Conservation (phyloP, 306 rosid genomes). For the Alnus glutinosa region DNA sequence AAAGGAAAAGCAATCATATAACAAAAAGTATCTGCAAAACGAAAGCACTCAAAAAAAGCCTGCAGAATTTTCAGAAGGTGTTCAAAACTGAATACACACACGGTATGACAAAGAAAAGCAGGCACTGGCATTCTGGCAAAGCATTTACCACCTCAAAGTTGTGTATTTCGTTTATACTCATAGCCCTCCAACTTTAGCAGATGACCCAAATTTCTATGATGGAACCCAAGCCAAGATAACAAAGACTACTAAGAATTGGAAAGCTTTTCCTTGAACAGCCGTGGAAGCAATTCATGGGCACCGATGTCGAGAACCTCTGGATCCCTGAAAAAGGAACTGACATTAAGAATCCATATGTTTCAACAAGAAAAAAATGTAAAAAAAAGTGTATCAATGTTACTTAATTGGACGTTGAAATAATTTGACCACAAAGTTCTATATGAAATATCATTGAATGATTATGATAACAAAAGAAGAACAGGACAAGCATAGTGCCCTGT, state of each 20-base stretch:
- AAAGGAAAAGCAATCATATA: slow-evolving; percentile 30
- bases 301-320: slow-evolving; percentile 81
- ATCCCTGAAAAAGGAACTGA: slow-evolving; percentile 54
- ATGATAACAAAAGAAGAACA: not conserved
- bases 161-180: slow-evolving; percentile 2
- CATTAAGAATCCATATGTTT: slow-evolving; percentile 20
- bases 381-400: not conserved
- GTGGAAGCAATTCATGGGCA: slow-evolving; percentile 80
- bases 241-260: slow-evolving; percentile 30
- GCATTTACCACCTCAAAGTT: slow-evolving; percentile 27
- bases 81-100: slow-evolving; percentile 13
- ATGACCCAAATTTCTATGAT: slow-evolving; percentile 23
- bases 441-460: not conserved
- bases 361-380: slow-evolving; percentile 10
- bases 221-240: slow-evolving; percentile 28
- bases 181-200: slow-evolving; percentile 25
- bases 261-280: slow-evolving; percentile 56
- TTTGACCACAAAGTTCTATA: not conserved
- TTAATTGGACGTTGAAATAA: not conserved
- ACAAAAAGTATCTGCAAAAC: slow-evolving; percentile 19
- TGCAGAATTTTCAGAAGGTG: slow-evolving; percentile 1
- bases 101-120: slow-evolving; percentile 34
- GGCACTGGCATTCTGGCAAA: slow-evolving; percentile 8
- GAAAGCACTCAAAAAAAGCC: slow-evolving; percentile 20
- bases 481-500: not conserved